Evolutionary conservation across 129 eudicot genomes (phyloP), one percentile per base, ranked within the genome.

Genomic region (Silybum marianum): DNA sequence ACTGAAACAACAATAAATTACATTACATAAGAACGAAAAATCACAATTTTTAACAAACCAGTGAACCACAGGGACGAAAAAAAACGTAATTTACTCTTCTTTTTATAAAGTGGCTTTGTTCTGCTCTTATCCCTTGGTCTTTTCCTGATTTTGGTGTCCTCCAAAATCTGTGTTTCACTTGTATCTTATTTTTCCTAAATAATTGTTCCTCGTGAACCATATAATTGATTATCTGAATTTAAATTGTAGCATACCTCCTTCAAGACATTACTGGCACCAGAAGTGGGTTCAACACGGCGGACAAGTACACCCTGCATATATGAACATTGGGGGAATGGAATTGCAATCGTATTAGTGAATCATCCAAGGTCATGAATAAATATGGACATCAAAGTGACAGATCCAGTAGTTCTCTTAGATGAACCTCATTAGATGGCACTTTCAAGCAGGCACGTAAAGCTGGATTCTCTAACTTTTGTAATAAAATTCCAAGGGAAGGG

Each of bases 381-480:
- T 63, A 63, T 65, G 18, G 65, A 77, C 26, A 34, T 83, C 51
- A 28, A 69, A 66, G 77, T 18, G 69, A 76, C 32, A 28, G 16
- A 51, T 44, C 71, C 66, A 42, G n/a, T 21, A 60, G 38, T 60
- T 24, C 9, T 18, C 11, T 77, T 34, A 74, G 48, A 48, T 4
- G 60, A 75, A 93, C 97, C 97, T 92, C 97, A 70, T 89, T 95
- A 24, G 99, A 85, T 58, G 97, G 91, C 81, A 92, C 97, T 86
- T 92, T 95, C 79, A 95, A 88, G 93, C 89, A 95, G 48, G 96
- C 90, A 34, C 97, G 96, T 78, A 95, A 76, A 77, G 97, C 97
- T 79, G 99, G 99, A 90, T 92, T 95, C 89, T 95, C 99, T 85
- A 95, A 82, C 74, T 89, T 90, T 74, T 95, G 99, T 84, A 95